Percentiles rank a stretch among this genome's conserved stretches.
phyloP scores from a whole-genome alignment of 495 filamentous ascomycete species.

The Geopyxis carbonaria region DNA sequence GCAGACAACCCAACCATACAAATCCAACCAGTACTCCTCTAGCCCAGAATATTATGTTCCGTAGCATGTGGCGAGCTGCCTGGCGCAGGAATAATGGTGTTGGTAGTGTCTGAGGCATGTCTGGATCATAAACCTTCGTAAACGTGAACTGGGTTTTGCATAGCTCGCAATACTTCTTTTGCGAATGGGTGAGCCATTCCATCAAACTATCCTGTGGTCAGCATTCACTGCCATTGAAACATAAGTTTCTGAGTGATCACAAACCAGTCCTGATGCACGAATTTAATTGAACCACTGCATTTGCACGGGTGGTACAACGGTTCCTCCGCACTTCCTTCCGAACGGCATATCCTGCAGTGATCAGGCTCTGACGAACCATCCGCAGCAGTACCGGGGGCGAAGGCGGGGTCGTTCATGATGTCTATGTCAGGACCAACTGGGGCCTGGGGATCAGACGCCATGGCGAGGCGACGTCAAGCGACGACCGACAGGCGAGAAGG shows the following conservation, averaged over 20 bases:
- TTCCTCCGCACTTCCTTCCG: constrained; percentile 68
- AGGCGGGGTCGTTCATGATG: constrained; percentile 50
- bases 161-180: constrained; percentile 98
- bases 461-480: too few relatives aligned
- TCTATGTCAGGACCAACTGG: constrained; percentile 31
- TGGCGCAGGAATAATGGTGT: constrained; percentile 61
- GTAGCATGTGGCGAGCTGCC: constrained; percentile 50
- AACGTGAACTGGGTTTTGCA: constrained; percentile 97
- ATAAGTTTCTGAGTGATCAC: constrained; percentile 3
- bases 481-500: background rate
- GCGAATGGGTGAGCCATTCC: constrained; percentile 93
- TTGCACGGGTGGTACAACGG: constrained; percentile 95
- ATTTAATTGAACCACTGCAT: constrained; percentile 96
- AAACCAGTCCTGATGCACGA: constrained; percentile 81
- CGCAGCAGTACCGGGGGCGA: constrained; percentile 26
- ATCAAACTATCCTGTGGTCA: constrained; percentile 38
- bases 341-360: constrained; percentile 88
- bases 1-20: constrained; percentile 78
- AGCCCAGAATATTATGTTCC: constrained; percentile 55
- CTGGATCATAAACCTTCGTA: constrained; percentile 85
- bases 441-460: constrained; percentile 10
- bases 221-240: too few relatives aligned
- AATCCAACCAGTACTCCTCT: constrained; percentile 60
- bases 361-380: constrained; percentile 37
- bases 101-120: constrained; percentile 77